Base-by-base conservation (phyloP, 176 grass and related monocot genomes). In the Melocanna baccifera region DNA sequence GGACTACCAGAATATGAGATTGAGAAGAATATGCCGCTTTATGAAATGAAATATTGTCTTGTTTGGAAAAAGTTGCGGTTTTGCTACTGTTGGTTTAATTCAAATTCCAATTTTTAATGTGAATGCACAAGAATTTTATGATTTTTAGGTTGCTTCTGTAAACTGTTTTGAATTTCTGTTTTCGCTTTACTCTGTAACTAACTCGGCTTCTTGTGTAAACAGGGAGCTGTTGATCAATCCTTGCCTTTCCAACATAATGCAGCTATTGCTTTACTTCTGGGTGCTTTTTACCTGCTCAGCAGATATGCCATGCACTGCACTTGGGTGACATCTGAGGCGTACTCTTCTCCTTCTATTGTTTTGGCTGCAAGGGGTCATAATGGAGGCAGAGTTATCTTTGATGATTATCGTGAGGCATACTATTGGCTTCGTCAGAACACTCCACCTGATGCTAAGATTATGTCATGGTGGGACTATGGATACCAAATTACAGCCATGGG, bases 401-500 rank as follows among this genome's bases (percentile, higher is more conserved):
- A 99, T 86, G 97, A 99, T 83, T 99, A 99, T 57, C 91, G 97
- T 40, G 97, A 99, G 86, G 97, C 97, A 67, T 99, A 99, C 58
- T 96, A 92, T 71, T 99, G 97, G 97, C 89, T 99, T 89, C 93
- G 93, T 74, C 91, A 99, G 69, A 99, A 99, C 82, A 99, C 97
- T 75, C 97, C 97, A 77, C 45, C 87, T 22, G 97, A 99, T 20
- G 97, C 97, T 52, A 99, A 99, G 86, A 86, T 99, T 80, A 99
- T 99, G 97, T 99, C 97, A 59, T 99, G 96, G 97, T 99, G 97
- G 97, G 97, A 99, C 36, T 99, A 99, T 63, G 97, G 97, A 16
- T 99, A 99, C 88, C 97, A 99, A 84, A 99, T 99, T 74, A 99
- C 93, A 68, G 97, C 97, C 53, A 99, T 99, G 97, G 97, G 97